Conservation (phyloP, 2,329 filamentous ascomycete species). For the Alternaria triticina region DNA sequence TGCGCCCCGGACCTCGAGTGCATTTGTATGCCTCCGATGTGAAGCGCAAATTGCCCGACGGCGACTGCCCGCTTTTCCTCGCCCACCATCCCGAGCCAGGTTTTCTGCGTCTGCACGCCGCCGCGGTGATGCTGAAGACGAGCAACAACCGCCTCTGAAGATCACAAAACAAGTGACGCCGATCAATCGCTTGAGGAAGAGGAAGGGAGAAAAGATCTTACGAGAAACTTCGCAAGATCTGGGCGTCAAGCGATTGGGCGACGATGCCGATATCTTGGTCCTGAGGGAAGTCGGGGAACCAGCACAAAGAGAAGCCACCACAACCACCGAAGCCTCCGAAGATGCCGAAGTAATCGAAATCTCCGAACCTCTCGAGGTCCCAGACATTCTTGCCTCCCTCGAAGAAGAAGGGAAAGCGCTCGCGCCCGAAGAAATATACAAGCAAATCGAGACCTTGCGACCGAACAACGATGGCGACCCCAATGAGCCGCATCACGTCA, state of each 20-base stretch:
- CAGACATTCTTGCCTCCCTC: conserved; percentile 37
- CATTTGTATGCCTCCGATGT: conserved; percentile 50
- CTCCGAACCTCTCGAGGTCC: conserved; percentile 15
- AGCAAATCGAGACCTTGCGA: conserved; percentile 41
- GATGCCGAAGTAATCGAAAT: conserved; percentile 8
- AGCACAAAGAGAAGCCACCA: not conserved
- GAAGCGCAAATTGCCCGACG: conserved; percentile 39
- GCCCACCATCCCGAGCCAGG: conserved; percentile 22
- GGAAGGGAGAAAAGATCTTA: conserved; percentile 30
- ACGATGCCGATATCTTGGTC: conserved; percentile 45
- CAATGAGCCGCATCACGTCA: conserved; percentile 38
- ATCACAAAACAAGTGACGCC: conserved; percentile 20
- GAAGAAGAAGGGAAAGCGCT: conserved; percentile 28
- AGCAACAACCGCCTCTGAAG: not conserved
- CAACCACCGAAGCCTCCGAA: not conserved
- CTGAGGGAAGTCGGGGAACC: conserved; percentile 33
- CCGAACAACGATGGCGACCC: conserved; percentile 24
- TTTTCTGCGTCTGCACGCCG: conserved; percentile 40
- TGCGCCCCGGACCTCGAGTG: conserved; percentile 42
- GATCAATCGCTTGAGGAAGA: conserved; percentile 26
- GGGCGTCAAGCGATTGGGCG: conserved; percentile 42
- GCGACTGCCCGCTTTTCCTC: conserved; percentile 19
- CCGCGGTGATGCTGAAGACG: conserved; percentile 23
- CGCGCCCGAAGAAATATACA: conserved; percentile 37
- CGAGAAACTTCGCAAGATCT: conserved; percentile 38